Evolutionary conservation across 352 stramenopile species (phyloP), one percentile per base, ranked within the genome.

Genomic region (Saprolegnia parasitica): DNA sequence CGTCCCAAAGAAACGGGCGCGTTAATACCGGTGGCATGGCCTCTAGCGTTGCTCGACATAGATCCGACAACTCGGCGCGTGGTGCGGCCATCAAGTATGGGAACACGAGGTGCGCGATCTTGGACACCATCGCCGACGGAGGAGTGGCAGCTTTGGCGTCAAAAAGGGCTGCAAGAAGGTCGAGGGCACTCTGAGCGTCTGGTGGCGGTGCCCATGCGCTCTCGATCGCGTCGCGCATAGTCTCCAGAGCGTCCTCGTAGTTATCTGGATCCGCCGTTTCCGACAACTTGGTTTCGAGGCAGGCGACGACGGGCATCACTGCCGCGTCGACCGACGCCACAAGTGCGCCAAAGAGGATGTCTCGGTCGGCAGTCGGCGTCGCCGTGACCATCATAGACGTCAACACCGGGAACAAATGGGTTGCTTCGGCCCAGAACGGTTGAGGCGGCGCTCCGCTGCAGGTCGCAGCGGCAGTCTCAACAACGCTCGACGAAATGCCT

Each of bases 71-170:
- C n/a, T 18, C 20, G 40, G 62, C 37, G 32, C 26, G 62, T 29
- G 62, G 46, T 0, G 62, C 46, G 29, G 18, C 55, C 49, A 61
- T 61, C 16, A 70, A 18, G 21, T 49, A 70, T 47, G 63, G 63
- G 29, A 35, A 70, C 46, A 70, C 21, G 35, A 49, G 50, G 18
- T 16, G 63, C 11, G 61, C 40, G 5, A 70, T 11, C 21, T 63
- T 15, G 13, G 52, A 60, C 24, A 60, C 24, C 13, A n/a, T 49
- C 42, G 42, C 1, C 8, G 42, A 49, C 42, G 42, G 18, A 15
- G 42, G 42, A 2, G 10, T 4, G 42, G 42, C 42, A 49, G 11
- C 42, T 49, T 15, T n/a, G 42, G 13, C 42, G 42, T n/a, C 13
- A n/a, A n/a, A 16, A 60, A 42, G 11, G 4, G 52, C 52, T 60